Evolutionary conservation across 2,329 filamentous ascomycete species (phyloP).

Genomic region (Xenoacremonium recifei): DNA sequence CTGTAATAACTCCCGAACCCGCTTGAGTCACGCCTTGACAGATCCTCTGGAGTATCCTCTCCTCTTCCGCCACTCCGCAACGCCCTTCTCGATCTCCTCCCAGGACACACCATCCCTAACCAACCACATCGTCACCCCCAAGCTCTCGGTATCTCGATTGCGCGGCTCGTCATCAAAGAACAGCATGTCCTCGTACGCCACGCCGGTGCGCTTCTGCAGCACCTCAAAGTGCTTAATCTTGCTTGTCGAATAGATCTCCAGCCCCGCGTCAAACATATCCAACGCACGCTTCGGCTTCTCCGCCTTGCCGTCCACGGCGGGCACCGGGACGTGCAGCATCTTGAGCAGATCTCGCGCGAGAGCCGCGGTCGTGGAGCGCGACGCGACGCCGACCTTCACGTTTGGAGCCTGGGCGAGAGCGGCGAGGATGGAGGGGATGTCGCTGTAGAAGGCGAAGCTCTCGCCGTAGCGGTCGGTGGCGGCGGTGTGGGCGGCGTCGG

Average conservation of each 20-base stretch:
- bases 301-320: conserved; percentile 16
- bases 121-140: conserved; percentile 83
- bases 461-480: conserved; percentile 60
- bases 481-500: conserved; percentile 40
- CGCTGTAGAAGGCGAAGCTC: conserved; percentile 66
- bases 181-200: conserved; percentile 80
- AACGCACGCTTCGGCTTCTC: conserved; percentile 46
- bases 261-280: conserved; percentile 57
- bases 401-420: conserved; percentile 48
- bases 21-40: too few species aligned
- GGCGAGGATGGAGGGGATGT: conserved; percentile 66
- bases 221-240: conserved; percentile 85
- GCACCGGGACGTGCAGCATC: conserved; percentile 59
- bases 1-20: too few species aligned
- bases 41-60: conserved; percentile 51
- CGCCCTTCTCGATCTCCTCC: conserved; percentile 74
- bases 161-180: conserved; percentile 94
- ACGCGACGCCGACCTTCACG: conserved; percentile 68
- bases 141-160: conserved; percentile 74
- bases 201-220: conserved; percentile 67
- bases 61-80: conserved; percentile 77
- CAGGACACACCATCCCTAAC: conserved; percentile 77
- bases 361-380: conserved; percentile 75
- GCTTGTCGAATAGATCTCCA: conserved; percentile 71
- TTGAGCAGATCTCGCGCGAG: conserved; percentile 79